These are phyloP conservation scores for Gastrolobium villosum DNA, from an alignment of 306 rosid genomes.

Conservation along the genomic window DNA sequence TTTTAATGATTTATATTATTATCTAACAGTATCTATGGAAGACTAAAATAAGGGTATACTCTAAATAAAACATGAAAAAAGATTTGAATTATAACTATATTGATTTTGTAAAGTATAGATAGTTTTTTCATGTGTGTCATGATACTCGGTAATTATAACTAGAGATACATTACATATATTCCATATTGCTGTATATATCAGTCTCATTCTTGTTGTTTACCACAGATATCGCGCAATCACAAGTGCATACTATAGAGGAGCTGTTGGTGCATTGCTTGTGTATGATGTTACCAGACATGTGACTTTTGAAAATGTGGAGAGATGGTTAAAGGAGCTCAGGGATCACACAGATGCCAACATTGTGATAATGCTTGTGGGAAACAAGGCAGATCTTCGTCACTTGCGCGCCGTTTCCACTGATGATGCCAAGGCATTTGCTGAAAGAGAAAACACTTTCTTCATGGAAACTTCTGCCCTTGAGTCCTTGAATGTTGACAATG, in stretches of 20 bases:
- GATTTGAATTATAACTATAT: neutral
- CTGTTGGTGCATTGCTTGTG: conserved; percentile 87
- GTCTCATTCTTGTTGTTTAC: conserved; percentile 47
- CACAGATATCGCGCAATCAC: conserved; percentile 86
- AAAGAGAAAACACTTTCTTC: conserved; percentile 74
- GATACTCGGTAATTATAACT: conserved; percentile 3
- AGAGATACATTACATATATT: conserved; percentile 1
- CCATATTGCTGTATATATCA: neutral
- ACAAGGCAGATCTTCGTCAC: conserved; percentile 88
- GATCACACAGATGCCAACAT: conserved; percentile 89
- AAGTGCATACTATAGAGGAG: conserved; percentile 86
- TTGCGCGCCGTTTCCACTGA: conserved; percentile 71
- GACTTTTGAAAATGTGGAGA: conserved; percentile 81
- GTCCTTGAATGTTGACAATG: conserved; percentile 79
- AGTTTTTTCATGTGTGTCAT: neutral
- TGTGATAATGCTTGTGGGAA: conserved; percentile 87
- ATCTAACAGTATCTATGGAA: neutral
- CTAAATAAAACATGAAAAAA: neutral
- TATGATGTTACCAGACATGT: conserved; percentile 84
- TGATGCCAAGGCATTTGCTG: conserved; percentile 78
- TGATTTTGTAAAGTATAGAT: too few species aligned
- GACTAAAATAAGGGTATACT: neutral
- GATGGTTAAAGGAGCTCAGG: conserved; percentile 90
- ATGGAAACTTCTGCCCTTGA: conserved; percentile 91
- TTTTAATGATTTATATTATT: too few species aligned